Evolutionary conservation across 164 flowering plant genomes (phyloP), one percentile per base, ranked within the genome.

Genomic region (Macadamia tetraphylla): DNA sequence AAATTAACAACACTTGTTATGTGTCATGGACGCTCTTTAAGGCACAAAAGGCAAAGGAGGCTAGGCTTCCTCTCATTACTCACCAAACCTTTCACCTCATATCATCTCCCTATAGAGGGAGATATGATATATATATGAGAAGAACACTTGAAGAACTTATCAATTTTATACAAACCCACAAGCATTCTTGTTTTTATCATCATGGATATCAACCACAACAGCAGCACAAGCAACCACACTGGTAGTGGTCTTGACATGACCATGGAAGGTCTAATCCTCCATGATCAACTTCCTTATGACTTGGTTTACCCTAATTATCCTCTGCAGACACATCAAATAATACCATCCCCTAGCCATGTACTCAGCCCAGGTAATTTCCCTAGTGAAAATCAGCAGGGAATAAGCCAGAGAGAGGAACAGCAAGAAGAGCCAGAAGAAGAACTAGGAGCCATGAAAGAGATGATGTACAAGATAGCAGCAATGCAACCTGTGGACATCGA

Each of bases 401-500:
- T 23, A 23, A 61, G 12, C 52, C 31, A 23, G 18, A 51, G 46
- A 10, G 78, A 82, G 44, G 87, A 76, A 2, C 3, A 35, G 40
- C 80, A 77, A 0, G 84, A 86, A 11, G 90, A 80, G 35, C 75
- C 71, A 31, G 89, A 83, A 46, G 91, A 88, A 64, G 86, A 85
- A 63, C 75, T 92, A 1, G 92, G 92, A 15, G 85, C 91, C 64
- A 83, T 88, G 88, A 90, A 86, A 68, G 98, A 92, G 75, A 87
- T 92, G 96, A 87, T 92, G 89, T 92, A 88, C 86, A 88, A 77
- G 69, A 87, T 90, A 32, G 96, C 98, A 0, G 86, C 88, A 52
- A 92, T 90, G 98, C 98, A 90, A 70, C 94, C 98, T 1, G 91
- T 92, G 52, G 91, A 92, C 75, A 87, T 92, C 51, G 98, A 92